A percentile compares a stretch with the other conserved stretches of the same genome.
These are phyloP conservation scores for Vitellaria paradoxa DNA, from an alignment of 179 eudicot species.

Conservation along the genomic window DNA sequence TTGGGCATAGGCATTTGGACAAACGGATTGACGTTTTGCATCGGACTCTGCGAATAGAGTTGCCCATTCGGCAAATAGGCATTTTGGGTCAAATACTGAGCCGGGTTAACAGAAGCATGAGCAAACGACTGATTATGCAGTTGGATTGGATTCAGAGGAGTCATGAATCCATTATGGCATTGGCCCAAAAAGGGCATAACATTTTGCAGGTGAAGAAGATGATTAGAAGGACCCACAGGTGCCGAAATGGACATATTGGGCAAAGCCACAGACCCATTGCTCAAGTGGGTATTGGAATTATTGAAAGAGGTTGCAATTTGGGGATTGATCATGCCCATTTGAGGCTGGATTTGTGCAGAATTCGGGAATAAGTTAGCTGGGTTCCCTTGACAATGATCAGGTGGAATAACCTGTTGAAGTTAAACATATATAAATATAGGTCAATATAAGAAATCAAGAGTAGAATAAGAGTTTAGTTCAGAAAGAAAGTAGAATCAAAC, in stretches of 20 bases:
- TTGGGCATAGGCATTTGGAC: slow-evolving; percentile 38
- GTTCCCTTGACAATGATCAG: slow-evolving; percentile 10
- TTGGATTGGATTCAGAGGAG: slow-evolving; percentile 18
- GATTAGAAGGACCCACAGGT: slow-evolving; percentile 29
- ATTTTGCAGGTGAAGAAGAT: slow-evolving; percentile 23
- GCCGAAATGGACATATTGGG: slow-evolving; percentile 16
- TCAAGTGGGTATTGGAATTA: slow-evolving; percentile 17
- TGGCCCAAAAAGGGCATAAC: slow-evolving; percentile 25
- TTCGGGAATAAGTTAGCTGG: slow-evolving; percentile 14
- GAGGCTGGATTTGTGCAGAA: slow-evolving; percentile 14
- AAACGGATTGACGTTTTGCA: slow-evolving; percentile 48
- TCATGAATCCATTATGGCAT: slow-evolving; percentile 26
- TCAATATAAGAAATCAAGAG: not conserved
- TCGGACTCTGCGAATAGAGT: slow-evolving; percentile 41
- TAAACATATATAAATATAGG: not conserved
- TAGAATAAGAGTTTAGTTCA: not conserved
- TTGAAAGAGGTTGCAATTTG: slow-evolving; percentile 9
- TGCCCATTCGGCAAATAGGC: slow-evolving; percentile 40
- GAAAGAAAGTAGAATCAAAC: not conserved
- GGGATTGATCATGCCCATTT: slow-evolving; percentile 15
- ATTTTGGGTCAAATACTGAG: slow-evolving; percentile 21
- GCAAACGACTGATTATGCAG: slow-evolving; percentile 33
- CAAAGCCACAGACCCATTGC: slow-evolving; percentile 15
- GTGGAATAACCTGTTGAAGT: slow-evolving; percentile 6
- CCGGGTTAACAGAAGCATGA: slow-evolving; percentile 25